phyloP scores from a whole-genome alignment of 805 yeast species.

The Nakazawaea laoshanensis region DNA sequence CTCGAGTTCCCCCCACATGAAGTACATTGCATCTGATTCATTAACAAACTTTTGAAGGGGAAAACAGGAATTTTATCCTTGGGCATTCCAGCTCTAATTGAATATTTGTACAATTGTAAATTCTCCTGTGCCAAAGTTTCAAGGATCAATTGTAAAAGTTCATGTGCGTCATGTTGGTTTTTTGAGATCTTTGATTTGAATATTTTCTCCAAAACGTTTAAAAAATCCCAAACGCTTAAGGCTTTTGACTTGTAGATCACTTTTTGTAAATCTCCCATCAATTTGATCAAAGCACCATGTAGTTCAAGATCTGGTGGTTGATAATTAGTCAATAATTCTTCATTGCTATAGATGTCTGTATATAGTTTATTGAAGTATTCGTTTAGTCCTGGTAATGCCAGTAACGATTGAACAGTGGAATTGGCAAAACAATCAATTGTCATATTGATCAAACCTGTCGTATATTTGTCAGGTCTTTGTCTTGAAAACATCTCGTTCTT shows the following conservation, averaged over 20 bases:
- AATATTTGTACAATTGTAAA: conserved; percentile 27
- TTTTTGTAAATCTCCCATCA: conserved; percentile 52
- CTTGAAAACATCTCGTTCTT: conserved; percentile 22
- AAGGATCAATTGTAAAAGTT: conserved; percentile 69
- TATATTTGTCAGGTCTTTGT: conserved; percentile 59
- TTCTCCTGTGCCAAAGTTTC: conserved; percentile 73
- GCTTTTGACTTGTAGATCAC: conserved; percentile 44
- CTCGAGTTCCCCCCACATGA: conserved; percentile 56
- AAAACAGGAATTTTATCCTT: conserved; percentile 40
- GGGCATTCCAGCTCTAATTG: conserved; percentile 11
- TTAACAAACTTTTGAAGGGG: conserved; percentile 64
- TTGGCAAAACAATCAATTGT: conserved; percentile 93
- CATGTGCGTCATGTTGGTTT: conserved; percentile 94
- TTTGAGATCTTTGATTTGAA: conserved; percentile 69
- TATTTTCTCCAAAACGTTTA: conserved; percentile 63
- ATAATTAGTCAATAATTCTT: conserved; percentile 1
- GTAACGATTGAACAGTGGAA: conserved; percentile 73
- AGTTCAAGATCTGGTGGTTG: conserved; percentile 35
- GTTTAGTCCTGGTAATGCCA: conserved; percentile 51
- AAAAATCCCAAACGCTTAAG: conserved; percentile 70
- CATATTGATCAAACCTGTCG: conserved; percentile 77
- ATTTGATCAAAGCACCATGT: conserved; percentile 47
- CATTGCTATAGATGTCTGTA: conserved; percentile 16
- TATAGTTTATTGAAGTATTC: conserved; percentile 32
- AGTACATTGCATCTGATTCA: conserved; percentile 63